Evolutionary conservation across 345 rosid genomes (phyloP).

Genomic region (Gossypium thurberi): DNA sequence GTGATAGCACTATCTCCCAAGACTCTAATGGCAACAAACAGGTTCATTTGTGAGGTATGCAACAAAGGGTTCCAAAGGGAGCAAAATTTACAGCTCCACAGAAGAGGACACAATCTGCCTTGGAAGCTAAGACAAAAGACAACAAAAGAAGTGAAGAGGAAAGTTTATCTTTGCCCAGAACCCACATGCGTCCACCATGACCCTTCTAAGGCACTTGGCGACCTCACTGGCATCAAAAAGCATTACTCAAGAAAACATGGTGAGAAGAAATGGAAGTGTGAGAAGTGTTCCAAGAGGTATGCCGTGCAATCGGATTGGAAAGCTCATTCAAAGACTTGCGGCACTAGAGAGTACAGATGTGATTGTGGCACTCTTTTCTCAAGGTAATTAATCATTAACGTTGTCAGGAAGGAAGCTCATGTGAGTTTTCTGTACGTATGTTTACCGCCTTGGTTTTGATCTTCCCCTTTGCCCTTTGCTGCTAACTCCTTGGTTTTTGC

Average conservation of each 20-base stretch:
- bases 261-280: slow-evolving; percentile 88
- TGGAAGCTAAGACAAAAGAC: slow-evolving; percentile 81
- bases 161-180: slow-evolving; percentile 80
- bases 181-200: slow-evolving; percentile 87
- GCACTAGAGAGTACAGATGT: slow-evolving; percentile 76
- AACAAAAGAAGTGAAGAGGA: slow-evolving; percentile 71
- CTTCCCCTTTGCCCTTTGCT: slow-evolving; percentile 13
- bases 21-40: slow-evolving; percentile 84
- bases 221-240: slow-evolving; percentile 77
- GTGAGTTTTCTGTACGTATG: slow-evolving; percentile 30
- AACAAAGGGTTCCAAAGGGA: slow-evolving; percentile 86
- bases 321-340: slow-evolving; percentile 86
- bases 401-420: slow-evolving; percentile 24
- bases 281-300: slow-evolving; percentile 68
- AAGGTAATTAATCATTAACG: slow-evolving; percentile 34
- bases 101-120: slow-evolving; percentile 85
- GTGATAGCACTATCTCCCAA: slow-evolving; percentile 85
- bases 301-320: slow-evolving; percentile 91
- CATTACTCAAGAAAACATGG: slow-evolving; percentile 80
- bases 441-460: slow-evolving; percentile 39
- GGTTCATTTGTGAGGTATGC: slow-evolving; percentile 84
- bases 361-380: slow-evolving; percentile 90
- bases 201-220: slow-evolving; percentile 77
- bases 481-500: slow-evolving; percentile 16
- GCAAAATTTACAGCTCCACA: slow-evolving; percentile 79